phyloP scores from a whole-genome alignment of 1,284 basidiomycete species.

The Cutaneotrichosporon cyanovorans region DNA sequence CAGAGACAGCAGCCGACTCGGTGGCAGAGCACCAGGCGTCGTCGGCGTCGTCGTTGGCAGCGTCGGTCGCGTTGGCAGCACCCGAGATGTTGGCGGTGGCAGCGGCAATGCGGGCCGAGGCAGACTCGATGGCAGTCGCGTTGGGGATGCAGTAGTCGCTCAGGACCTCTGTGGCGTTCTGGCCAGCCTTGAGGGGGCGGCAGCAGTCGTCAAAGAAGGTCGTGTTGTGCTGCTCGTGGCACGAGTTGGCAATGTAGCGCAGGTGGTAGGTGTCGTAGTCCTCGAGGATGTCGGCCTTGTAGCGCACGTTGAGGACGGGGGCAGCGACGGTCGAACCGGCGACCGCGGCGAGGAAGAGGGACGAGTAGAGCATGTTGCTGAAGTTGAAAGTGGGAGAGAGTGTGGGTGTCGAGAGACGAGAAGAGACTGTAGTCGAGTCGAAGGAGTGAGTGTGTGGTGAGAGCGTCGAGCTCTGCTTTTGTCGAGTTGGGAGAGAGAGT shows the following conservation, averaged over 20 bases:
- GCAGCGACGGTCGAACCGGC: slow-evolving; percentile 50
- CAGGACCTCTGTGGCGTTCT: slow-evolving; percentile 51
- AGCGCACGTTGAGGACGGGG: slow-evolving; percentile 20
- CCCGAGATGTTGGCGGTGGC: slow-evolving; percentile 16
- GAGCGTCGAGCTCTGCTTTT: slow-evolving; percentile 13
- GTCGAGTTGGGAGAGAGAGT: slow-evolving; percentile 10
- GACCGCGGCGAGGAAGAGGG: slow-evolving; percentile 51
- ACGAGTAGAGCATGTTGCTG: slow-evolving; percentile 37
- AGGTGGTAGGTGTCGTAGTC: slow-evolving; percentile 59
- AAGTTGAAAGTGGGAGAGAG: slow-evolving; percentile 3
- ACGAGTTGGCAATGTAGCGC: slow-evolving; percentile 55
- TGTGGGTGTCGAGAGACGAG: slow-evolving; percentile 3
- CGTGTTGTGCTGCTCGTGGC: slow-evolving; percentile 56
- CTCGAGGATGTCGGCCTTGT: slow-evolving; percentile 45
- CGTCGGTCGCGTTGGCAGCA: slow-evolving; percentile 26
- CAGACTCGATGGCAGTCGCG: slow-evolving; percentile 23
- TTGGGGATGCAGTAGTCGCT: slow-evolving; percentile 53
- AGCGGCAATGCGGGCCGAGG: slow-evolving; percentile 17
- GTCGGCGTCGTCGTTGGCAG: slow-evolving; percentile 16
- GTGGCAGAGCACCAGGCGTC: slow-evolving; percentile 7
- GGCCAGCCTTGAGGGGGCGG: slow-evolving; percentile 50
- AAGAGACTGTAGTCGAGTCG: slow-evolving; percentile 15
- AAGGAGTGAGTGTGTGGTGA: slow-evolving; percentile 1
- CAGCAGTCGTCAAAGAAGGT: slow-evolving; percentile 56
- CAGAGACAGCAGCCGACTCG: slow-evolving; percentile 6